Conservation (phyloP, 2,329 filamentous ascomycete genomes). For the Pseudocercospora macadamiae region DNA sequence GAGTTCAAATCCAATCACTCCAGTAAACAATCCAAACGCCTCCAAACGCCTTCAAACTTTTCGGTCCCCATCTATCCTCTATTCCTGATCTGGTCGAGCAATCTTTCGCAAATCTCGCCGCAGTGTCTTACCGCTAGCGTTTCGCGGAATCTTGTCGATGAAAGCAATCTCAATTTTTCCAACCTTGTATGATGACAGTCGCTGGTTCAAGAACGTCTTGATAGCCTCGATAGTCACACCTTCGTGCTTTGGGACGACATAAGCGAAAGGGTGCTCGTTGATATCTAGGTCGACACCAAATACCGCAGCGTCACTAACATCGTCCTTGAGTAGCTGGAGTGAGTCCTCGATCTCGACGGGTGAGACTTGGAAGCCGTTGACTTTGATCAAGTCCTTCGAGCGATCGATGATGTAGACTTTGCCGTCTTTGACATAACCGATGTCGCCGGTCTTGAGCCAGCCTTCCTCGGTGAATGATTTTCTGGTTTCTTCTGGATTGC, state of each 20-base stretch:
- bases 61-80: too few relatives aligned
- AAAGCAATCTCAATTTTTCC: conserved; percentile 28
- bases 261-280: conserved; percentile 29
- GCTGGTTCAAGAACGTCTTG: conserved; percentile 34
- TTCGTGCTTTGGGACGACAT: conserved; percentile 23
- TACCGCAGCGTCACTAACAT: conserved; percentile 36
- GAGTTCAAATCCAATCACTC: too few relatives aligned
- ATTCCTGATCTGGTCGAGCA: neutral
- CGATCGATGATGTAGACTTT: conserved; percentile 40
- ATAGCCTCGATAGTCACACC: conserved; percentile 30
- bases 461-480: conserved; percentile 51
- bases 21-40: too few relatives aligned
- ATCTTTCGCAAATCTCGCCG: conserved; percentile 26
- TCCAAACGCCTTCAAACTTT: too few relatives aligned
- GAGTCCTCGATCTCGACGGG: conserved; percentile 39
- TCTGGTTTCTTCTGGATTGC: conserved; percentile 34
- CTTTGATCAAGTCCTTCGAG: conserved; percentile 42
- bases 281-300: conserved; percentile 25
- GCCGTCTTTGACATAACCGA: conserved; percentile 36
- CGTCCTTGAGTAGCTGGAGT: conserved; percentile 27
- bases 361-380: conserved; percentile 40
- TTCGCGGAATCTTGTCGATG: conserved; percentile 37
- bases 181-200: conserved; percentile 44
- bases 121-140: conserved; percentile 37
- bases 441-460: conserved; percentile 90